These are phyloP conservation scores for Radiomyces spectabilis DNA, from an alignment of 192 early-diverging fungal species.

Conservation along the genomic window DNA sequence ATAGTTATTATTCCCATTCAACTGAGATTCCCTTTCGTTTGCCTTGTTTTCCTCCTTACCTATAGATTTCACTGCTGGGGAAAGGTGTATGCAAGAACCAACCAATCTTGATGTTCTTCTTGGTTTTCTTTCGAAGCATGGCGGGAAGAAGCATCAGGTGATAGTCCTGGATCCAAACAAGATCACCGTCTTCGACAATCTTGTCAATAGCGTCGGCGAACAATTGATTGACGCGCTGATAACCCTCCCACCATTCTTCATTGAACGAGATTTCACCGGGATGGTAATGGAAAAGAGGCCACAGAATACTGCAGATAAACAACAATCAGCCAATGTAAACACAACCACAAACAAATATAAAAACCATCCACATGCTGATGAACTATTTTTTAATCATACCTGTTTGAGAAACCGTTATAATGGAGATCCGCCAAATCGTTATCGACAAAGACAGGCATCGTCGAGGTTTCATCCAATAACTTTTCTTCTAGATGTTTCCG, in stretches of 20 bases:
- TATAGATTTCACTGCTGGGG: slow-evolving; percentile 93
- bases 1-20: neutral
- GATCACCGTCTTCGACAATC: slow-evolving; percentile 82
- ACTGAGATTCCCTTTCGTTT: neutral
- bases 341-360: neutral
- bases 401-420: slow-evolving; percentile 98
- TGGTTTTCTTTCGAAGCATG: slow-evolving; percentile 68
- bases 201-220: slow-evolving; percentile 89
- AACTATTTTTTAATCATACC: slow-evolving; percentile 16
- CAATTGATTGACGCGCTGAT: slow-evolving; percentile 83
- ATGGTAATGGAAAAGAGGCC: slow-evolving; percentile 99
- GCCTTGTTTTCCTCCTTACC: slow-evolving; percentile 37
- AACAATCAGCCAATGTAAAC: neutral
- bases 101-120: slow-evolving; percentile 86
- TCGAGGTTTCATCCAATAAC: slow-evolving; percentile 74
- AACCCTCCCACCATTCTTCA: slow-evolving; percentile 91
- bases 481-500: slow-evolving; percentile 55
- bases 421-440: slow-evolving; percentile 91
- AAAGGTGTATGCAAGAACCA: slow-evolving; percentile 99
- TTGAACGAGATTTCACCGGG: slow-evolving; percentile 97
- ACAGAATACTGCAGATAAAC: slow-evolving; percentile 68
- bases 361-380: neutral
- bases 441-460: slow-evolving; percentile 90
- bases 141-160: slow-evolving; percentile 95
- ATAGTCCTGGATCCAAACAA: slow-evolving; percentile 94